These are phyloP conservation scores for Xylaria sp. DNA, from an alignment of 2,329 filamentous ascomycete species.

Conservation along the genomic window DNA sequence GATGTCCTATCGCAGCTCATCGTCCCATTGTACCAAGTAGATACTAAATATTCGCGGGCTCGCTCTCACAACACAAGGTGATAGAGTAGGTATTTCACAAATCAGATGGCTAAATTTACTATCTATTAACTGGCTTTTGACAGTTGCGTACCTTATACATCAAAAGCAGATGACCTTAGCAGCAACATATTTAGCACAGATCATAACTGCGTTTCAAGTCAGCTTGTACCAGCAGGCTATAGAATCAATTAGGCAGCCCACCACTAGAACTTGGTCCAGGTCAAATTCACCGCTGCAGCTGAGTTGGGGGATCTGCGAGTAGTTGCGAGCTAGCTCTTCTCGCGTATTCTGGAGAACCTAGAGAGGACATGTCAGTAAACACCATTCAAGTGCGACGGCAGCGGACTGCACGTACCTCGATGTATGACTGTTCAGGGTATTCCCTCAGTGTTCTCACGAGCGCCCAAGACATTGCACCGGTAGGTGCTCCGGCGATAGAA, in stretches of 20 bases:
- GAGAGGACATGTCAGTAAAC: neutral
- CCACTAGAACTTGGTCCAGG: slow-evolving; percentile 42
- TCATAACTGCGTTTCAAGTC: slow-evolving; percentile 5
- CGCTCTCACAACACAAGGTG: no score
- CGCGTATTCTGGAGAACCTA: slow-evolving; percentile 48
- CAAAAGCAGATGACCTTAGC: neutral
- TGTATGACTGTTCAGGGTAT: slow-evolving; percentile 49
- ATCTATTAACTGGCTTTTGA: neutral
- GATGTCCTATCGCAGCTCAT: no score
- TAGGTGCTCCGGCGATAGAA: slow-evolving; percentile 51
- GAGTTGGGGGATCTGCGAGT: slow-evolving; percentile 49
- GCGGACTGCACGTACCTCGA: slow-evolving; percentile 42
- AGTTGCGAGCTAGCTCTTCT: slow-evolving; percentile 45
- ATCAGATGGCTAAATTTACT: neutral
- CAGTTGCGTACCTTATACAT: neutral
- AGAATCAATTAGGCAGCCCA: slow-evolving; percentile 32
- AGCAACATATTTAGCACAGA: neutral
- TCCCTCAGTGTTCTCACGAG: slow-evolving; percentile 51
- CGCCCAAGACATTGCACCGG: slow-evolving; percentile 55
- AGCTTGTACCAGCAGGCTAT: neutral
- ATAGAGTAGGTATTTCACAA: no score
- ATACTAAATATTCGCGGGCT: neutral
- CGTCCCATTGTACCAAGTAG: no score
- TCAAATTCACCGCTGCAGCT: slow-evolving; percentile 48
- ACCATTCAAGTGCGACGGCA: neutral